phyloP scores from a whole-genome alignment of 768 basidiomycete genomes.

The Rossbeevera mucosa region DNA sequence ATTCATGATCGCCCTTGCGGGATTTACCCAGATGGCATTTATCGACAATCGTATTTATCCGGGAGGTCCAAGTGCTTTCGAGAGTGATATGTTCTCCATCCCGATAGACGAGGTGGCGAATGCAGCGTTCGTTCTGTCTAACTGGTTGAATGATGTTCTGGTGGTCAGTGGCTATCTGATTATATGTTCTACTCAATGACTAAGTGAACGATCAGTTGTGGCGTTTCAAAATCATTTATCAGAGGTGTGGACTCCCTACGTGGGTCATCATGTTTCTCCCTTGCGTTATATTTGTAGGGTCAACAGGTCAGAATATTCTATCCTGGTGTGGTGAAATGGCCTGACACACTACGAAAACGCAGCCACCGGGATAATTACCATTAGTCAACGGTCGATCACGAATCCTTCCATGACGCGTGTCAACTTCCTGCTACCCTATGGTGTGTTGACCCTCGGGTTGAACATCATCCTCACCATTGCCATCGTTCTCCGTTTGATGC shows the following conservation, averaged over 20 bases:
- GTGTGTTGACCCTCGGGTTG: neutral
- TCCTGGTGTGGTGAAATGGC: neutral
- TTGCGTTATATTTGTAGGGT: neutral
- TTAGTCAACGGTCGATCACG: neutral
- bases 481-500: neutral
- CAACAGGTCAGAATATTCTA: neutral
- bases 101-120: neutral
- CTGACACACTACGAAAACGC: neutral
- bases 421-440: neutral
- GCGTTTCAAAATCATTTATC: neutral
- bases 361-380: neutral
- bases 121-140: neutral
- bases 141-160: neutral
- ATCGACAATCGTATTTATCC: neutral
- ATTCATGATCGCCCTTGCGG: neutral
- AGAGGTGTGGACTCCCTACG: neutral
- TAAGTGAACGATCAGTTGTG: neutral
- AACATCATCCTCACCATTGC: neutral
- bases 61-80: neutral
- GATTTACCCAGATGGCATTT: neutral
- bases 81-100: neutral
- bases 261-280: neutral
- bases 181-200: neutral
- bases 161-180: neutral
- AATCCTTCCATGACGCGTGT: neutral